Evolutionary conservation across 1,284 basidiomycete genomes (phyloP).

Genomic region (Coriolopsis trogii): DNA sequence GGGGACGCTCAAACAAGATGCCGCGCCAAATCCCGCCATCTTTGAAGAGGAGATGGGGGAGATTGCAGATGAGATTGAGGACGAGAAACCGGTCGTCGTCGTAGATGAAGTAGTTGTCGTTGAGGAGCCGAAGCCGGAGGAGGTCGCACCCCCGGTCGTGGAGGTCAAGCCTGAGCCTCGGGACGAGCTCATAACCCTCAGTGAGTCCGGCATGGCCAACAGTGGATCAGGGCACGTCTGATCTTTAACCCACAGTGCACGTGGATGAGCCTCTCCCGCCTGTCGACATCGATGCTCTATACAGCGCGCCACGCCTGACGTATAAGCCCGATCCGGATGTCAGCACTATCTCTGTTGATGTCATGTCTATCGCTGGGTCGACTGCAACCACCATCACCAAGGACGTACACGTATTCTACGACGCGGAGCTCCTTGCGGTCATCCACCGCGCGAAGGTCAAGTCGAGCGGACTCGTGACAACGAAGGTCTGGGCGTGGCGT

Average conservation of each 20-base stretch:
- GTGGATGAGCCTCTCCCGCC: constrained; percentile 49
- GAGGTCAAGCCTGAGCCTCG: constrained; percentile 6
- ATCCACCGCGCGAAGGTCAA: constrained; percentile 69
- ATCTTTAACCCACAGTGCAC: constrained; percentile 40
- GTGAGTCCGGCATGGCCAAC: too few species aligned
- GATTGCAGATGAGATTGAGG: neutral
- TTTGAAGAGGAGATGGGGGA: constrained; percentile 13
- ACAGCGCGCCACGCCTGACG: constrained; percentile 32
- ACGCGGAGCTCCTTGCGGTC: constrained; percentile 67
- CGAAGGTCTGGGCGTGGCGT: constrained; percentile 74
- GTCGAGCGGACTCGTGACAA: constrained; percentile 64
- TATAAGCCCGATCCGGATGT: constrained; percentile 41
- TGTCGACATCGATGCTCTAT: constrained; percentile 51
- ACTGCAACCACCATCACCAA: constrained; percentile 46
- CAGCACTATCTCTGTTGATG: constrained; percentile 71
- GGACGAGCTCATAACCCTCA: constrained; percentile 13
- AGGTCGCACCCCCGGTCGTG: constrained; percentile 1
- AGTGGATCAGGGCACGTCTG: too few species aligned
- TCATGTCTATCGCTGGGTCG: constrained; percentile 58
- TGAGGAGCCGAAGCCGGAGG: neutral
- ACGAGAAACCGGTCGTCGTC: neutral
- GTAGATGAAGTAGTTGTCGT: neutral
- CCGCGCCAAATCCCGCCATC: constrained; percentile 20
- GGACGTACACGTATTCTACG: constrained; percentile 64
- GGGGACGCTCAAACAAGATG: constrained; percentile 49